Percentiles rank a stretch among this genome's conserved stretches.
Conservation (phyloP, 352 stramenopile genomes). For the Salisapilia sapeloensis region DNA sequence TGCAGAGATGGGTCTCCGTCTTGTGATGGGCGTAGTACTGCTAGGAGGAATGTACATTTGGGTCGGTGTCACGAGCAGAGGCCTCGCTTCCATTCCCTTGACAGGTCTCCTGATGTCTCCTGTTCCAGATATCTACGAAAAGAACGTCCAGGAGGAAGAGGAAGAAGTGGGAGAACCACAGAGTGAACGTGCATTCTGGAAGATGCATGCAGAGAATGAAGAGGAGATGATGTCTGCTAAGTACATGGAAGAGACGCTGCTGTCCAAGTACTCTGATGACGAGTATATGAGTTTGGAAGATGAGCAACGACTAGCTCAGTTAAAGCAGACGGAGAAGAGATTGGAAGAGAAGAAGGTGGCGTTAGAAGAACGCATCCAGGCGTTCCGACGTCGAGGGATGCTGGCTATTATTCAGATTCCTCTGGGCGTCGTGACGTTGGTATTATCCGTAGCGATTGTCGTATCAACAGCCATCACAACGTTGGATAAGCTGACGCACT, state of each 20-base stretch:
- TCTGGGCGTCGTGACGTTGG: slow-evolving; percentile 33
- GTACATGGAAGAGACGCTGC: slow-evolving; percentile 53
- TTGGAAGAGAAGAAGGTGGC: slow-evolving; percentile 47
- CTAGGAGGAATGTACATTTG: slow-evolving; percentile 63
- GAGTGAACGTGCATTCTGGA: slow-evolving; percentile 53
- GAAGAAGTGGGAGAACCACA: slow-evolving; percentile 64
- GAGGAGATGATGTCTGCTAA: slow-evolving; percentile 48
- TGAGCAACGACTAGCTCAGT: slow-evolving; percentile 47
- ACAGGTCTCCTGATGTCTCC: slow-evolving; percentile 66
- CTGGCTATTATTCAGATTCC: slow-evolving; percentile 53
- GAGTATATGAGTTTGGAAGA: slow-evolving; percentile 54
- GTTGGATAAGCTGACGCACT: slow-evolving; percentile 64
- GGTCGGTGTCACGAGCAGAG: slow-evolving; percentile 50
- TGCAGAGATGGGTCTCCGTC: slow-evolving; percentile 45
- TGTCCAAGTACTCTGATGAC: slow-evolving; percentile 39
- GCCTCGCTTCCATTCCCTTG: slow-evolving; percentile 50
- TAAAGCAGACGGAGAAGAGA: slow-evolving; percentile 51
- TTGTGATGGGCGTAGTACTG: slow-evolving; percentile 56
- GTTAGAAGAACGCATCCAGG: slow-evolving; percentile 39
- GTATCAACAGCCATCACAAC: slow-evolving; percentile 62
- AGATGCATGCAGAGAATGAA: slow-evolving; percentile 52
- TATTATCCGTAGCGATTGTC: slow-evolving; percentile 50
- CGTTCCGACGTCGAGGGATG: slow-evolving; percentile 21
- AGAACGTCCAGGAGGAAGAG: no score
- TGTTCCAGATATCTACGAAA: no score